Percentiles rank a stretch among this genome's conserved stretches.
Conservation (phyloP, 768 basidiomycete species). For the Phanerodontia chrysosporium region DNA sequence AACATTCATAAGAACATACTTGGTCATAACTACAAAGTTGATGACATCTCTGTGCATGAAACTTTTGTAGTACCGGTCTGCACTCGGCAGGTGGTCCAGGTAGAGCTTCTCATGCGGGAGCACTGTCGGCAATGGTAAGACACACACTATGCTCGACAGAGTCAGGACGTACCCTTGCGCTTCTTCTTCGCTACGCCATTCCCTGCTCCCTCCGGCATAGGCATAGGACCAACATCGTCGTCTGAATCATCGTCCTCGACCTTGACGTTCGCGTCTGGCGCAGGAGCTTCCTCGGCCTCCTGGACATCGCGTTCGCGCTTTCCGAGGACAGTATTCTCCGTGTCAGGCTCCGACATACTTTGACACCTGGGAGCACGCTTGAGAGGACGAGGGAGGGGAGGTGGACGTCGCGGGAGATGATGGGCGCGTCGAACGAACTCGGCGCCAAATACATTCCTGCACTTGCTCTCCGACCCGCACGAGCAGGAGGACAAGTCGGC, state of each 20-base stretch:
- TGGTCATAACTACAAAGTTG: slow-evolving; percentile 86
- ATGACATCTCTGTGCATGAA: slow-evolving; percentile 97
- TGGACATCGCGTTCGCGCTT: slow-evolving; percentile 21
- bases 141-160: not conserved
- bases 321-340: slow-evolving; percentile 21
- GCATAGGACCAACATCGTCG: slow-evolving; percentile 89
- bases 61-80: slow-evolving; percentile 93
- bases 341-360: slow-evolving; percentile 14
- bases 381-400: not conserved
- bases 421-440: not conserved
- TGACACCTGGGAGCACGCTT: not conserved
- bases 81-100: slow-evolving; percentile 85
- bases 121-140: slow-evolving; percentile 43
- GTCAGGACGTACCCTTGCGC: slow-evolving; percentile 61
- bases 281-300: not conserved
- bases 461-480: not conserved
- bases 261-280: slow-evolving; percentile 3
- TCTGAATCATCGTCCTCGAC: slow-evolving; percentile 50
- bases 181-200: slow-evolving; percentile 60
- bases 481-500: not conserved
- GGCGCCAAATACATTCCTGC: not conserved
- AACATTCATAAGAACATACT: slow-evolving; percentile 36
- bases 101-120: slow-evolving; percentile 91
- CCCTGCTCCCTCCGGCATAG: slow-evolving; percentile 53
- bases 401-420: not conserved